These are phyloP conservation scores for Tylopilus orsonianus DNA, from an alignment of 1,284 basidiomycete genomes.

Conservation along the genomic window DNA sequence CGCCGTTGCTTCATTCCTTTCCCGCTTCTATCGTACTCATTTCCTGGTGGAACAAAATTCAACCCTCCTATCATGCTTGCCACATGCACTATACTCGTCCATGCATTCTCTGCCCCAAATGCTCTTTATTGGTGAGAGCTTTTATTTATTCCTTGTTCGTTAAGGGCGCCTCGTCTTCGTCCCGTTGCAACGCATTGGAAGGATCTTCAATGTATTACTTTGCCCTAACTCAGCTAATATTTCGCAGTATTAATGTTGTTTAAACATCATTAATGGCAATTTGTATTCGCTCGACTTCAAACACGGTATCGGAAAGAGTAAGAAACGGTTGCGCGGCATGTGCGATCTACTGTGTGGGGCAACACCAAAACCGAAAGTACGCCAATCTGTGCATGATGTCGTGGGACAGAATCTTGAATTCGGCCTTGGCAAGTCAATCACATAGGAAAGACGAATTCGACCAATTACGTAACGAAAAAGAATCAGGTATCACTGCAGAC, in stretches of 20 bases:
- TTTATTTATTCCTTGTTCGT: slow-evolving; percentile 24
- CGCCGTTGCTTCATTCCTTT: slow-evolving; percentile 22
- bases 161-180: slow-evolving; percentile 28
- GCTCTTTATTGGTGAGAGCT: slow-evolving; percentile 3
- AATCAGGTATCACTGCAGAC: no score
- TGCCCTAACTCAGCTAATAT: slow-evolving; percentile 24
- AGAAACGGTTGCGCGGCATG: no score
- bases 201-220: slow-evolving; percentile 35
- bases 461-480: no score
- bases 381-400: no score
- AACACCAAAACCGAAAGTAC: no score
- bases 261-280: slow-evolving; percentile 34
- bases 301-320: no score
- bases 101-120: slow-evolving; percentile 5
- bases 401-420: no score
- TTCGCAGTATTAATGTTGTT: slow-evolving; percentile 34
- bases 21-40: slow-evolving; percentile 15
- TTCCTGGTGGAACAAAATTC: slow-evolving; percentile 18
- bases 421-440: no score
- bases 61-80: slow-evolving; percentile 3
- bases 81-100: slow-evolving; percentile 9
- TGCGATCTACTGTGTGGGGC: no score
- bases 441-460: no score
- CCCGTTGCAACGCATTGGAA: slow-evolving; percentile 22
- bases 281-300: slow-evolving; percentile 21